Conservation (phyloP, 257 asterid genomes). For the Primulina huaijiensis region DNA sequence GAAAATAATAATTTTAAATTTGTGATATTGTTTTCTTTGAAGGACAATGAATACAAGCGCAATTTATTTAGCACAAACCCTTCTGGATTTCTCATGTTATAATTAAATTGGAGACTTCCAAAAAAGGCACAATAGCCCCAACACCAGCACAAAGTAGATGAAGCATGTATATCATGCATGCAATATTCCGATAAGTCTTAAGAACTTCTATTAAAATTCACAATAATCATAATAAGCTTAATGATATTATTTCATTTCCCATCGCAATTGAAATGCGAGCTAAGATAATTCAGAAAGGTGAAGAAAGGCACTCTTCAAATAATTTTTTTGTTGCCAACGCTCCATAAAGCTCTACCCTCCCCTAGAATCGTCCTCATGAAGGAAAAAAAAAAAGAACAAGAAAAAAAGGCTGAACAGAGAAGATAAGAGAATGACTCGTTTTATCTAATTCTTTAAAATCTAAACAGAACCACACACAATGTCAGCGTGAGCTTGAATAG, state of each 20-base stretch:
- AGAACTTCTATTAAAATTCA: neutral
- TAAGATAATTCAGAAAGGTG: too few relatives aligned
- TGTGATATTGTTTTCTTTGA: too few relatives aligned
- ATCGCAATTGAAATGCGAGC: neutral
- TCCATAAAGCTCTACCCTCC: too few relatives aligned
- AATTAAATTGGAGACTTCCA: too few relatives aligned
- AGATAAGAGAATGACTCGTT: neutral
- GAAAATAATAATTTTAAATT: too few relatives aligned
- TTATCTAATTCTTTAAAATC: neutral
- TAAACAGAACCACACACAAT: slow-evolving; percentile 50
- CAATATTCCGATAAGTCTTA: neutral
- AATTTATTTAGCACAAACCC: too few relatives aligned
- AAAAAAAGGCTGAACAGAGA: neutral
- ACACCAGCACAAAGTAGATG: neutral
- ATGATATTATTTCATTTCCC: neutral
- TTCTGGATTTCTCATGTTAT: too few relatives aligned
- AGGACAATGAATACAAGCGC: too few relatives aligned
- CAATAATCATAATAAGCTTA: neutral
- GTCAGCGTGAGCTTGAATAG: slow-evolving; percentile 72
- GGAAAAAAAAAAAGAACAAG: too few relatives aligned
- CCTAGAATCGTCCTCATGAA: too few relatives aligned
- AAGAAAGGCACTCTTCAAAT: neutral
- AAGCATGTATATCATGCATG: neutral
- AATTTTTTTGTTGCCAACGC: too few relatives aligned
- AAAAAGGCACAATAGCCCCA: neutral